These are phyloP conservation scores for Pichia sp. DNA, from an alignment of 1,139 yeast species.

Conservation along the genomic window DNA sequence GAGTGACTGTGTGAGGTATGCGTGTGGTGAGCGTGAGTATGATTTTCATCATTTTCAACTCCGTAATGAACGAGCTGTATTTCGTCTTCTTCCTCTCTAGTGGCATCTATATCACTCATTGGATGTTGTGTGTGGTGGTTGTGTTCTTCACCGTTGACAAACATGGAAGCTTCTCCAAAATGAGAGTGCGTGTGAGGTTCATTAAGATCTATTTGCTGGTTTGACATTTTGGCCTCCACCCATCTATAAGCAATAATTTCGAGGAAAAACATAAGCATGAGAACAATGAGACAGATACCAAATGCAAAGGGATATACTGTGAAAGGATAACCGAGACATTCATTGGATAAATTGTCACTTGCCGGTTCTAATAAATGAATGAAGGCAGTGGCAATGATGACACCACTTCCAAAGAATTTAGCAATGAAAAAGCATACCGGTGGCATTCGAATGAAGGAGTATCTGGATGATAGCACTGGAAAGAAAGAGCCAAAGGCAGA, in stretches of 20 bases:
- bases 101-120: background rate
- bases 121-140: background rate
- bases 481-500: constrained; percentile 53
- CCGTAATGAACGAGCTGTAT: background rate
- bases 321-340: constrained; percentile 52
- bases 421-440: constrained; percentile 59
- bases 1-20: constrained; percentile 1
- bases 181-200: constrained; percentile 40
- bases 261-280: constrained; percentile 44
- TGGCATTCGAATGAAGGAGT: constrained; percentile 50
- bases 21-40: background rate
- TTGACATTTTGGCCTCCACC: constrained; percentile 35
- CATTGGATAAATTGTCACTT: constrained; percentile 40
- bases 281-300: constrained; percentile 51
- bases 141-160: constrained; percentile 3
- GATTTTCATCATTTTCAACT: background rate
- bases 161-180: constrained; percentile 34
- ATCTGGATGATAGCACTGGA: constrained; percentile 51
- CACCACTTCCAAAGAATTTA: constrained; percentile 88
- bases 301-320: constrained; percentile 57
- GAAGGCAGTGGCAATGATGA: constrained; percentile 82
- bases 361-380: constrained; percentile 82
- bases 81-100: background rate
- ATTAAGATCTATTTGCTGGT: constrained; percentile 12
- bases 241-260: constrained; percentile 51